phyloP scores from a whole-genome alignment of 1,284 basidiomycete genomes.

The Somion occarium region DNA sequence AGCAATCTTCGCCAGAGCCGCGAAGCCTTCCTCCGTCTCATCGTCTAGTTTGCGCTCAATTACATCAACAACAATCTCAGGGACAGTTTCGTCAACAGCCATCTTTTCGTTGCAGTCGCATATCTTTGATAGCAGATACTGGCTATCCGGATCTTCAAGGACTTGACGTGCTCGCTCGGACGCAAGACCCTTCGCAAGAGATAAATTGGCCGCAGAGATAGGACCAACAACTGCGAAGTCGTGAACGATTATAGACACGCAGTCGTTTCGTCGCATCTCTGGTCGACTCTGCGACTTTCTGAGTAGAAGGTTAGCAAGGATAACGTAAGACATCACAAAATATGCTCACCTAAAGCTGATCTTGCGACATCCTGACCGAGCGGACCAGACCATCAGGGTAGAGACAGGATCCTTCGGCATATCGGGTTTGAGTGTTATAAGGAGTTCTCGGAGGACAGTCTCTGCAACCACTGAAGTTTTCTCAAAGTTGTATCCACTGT shows the following conservation, averaged over 20 bases:
- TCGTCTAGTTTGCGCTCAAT: conserved; percentile 23
- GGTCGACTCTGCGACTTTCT: conserved; percentile 47
- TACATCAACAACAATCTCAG: not conserved
- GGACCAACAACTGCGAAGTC: conserved; percentile 53
- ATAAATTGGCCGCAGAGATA: conserved; percentile 46
- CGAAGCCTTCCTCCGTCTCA: conserved; percentile 36
- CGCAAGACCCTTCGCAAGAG: conserved; percentile 60
- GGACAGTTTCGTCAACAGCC: not conserved
- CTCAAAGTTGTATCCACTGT: conserved; percentile 71
- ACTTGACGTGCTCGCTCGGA: conserved; percentile 53
- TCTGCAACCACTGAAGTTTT: conserved; percentile 55
- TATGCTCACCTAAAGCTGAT: conserved; percentile 40
- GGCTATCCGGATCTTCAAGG: conserved; percentile 42
- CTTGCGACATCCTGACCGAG: conserved; percentile 47
- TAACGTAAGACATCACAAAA: not conserved
- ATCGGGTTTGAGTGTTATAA: conserved; percentile 50
- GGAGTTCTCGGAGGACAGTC: conserved; percentile 55
- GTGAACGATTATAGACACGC: conserved; percentile 54
- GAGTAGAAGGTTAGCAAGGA: conserved; percentile 5
- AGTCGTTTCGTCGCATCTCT: conserved; percentile 42
- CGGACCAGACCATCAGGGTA: conserved; percentile 60
- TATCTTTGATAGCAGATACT: conserved; percentile 40
- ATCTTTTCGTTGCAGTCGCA: conserved; percentile 42
- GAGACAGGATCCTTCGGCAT: conserved; percentile 65
- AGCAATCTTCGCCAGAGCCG: conserved; percentile 24